phyloP scores from a whole-genome alignment of 2,329 filamentous ascomycete genomes.

The Macrophomina phaseolina region DNA sequence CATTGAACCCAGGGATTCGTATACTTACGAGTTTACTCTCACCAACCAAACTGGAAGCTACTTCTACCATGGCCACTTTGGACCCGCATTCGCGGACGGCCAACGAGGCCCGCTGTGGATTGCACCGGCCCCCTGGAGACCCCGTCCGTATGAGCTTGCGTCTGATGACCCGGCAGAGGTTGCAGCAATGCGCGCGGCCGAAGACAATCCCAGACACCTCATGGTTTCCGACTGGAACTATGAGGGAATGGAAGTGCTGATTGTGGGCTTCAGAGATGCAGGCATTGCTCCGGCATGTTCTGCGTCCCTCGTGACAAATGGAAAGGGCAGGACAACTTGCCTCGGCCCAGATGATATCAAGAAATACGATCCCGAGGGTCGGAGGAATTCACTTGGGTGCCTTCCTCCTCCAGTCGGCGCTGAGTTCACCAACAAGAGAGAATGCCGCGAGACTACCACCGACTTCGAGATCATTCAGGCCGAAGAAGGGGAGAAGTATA shows the following conservation, averaged over 20 bases:
- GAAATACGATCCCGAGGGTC: slow-evolving; percentile 22
- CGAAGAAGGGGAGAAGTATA: slow-evolving; percentile 28
- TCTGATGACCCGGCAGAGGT: slow-evolving; percentile 46
- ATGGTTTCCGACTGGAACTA: slow-evolving; percentile 64
- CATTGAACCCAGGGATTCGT: slow-evolving; percentile 57
- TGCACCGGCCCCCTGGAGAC: slow-evolving; percentile 40
- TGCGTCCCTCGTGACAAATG: slow-evolving; percentile 63
- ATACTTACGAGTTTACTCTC: slow-evolving; percentile 58
- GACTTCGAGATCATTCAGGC: slow-evolving; percentile 32
- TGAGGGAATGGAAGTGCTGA: slow-evolving; percentile 4
- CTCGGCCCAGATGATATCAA: not conserved
- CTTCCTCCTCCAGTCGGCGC: slow-evolving; percentile 27
- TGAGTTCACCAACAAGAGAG: slow-evolving; percentile 29
- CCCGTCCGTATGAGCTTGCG: slow-evolving; percentile 59
- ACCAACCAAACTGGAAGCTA: slow-evolving; percentile 64
- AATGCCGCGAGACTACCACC: slow-evolving; percentile 29
- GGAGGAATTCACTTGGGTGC: slow-evolving; percentile 29
- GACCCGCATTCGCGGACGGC: slow-evolving; percentile 65
- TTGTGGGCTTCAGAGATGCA: not conserved
- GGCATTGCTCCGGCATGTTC: not conserved
- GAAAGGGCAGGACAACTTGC: slow-evolving; percentile 52
- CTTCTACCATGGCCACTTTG: slow-evolving; percentile 66
- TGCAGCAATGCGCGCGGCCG: slow-evolving; percentile 57
- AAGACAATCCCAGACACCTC: slow-evolving; percentile 53
- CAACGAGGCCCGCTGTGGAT: slow-evolving; percentile 64